Evolutionary conservation across 129 eudicot genomes (phyloP).

Genomic region (Ambrosia trifida): DNA sequence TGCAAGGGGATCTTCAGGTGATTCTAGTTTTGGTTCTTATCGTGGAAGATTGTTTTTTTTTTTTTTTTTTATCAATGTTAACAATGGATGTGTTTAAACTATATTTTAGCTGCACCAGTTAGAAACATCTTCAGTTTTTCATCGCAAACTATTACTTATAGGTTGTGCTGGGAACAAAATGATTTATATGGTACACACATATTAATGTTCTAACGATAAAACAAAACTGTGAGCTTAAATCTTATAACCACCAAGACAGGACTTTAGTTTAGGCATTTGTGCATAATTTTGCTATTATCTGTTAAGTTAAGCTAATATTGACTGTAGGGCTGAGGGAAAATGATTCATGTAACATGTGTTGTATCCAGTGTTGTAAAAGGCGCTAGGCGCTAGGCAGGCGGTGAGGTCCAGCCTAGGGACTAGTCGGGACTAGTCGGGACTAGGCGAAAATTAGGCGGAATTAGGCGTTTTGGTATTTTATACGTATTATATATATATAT

Average conservation of each 20-base stretch:
- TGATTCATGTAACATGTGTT: background rate
- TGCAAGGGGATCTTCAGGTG: slow-evolving; percentile 99
- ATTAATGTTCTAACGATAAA: background rate
- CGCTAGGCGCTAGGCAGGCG: too few relatives aligned
- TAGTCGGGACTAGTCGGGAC: too few relatives aligned
- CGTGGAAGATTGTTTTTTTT: slow-evolving; percentile 3
- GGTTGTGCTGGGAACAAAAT: slow-evolving; percentile 6
- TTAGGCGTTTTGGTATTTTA: too few relatives aligned
- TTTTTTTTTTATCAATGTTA: slow-evolving; percentile 8
- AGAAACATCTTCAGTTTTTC: slow-evolving; percentile 3
- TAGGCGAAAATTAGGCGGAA: too few relatives aligned
- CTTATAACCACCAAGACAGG: slow-evolving; percentile 13
- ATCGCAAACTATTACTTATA: slow-evolving; percentile 3
- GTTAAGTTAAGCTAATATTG: background rate
- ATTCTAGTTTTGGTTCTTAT: slow-evolving; percentile 26
- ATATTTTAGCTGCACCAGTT: slow-evolving; percentile 17
- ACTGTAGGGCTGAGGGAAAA: background rate
- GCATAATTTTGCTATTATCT: slow-evolving; percentile 7
- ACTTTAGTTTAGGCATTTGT: background rate
- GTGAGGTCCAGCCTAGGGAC: too few relatives aligned
- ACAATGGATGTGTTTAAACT: background rate
- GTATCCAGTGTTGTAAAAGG: too few relatives aligned
- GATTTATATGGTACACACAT: slow-evolving; percentile 1
- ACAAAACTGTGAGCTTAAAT: background rate
- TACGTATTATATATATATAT: too few relatives aligned